Conservation (phyloP, 495 filamentous ascomycete genomes). For the Penicillium bialowiezense region DNA sequence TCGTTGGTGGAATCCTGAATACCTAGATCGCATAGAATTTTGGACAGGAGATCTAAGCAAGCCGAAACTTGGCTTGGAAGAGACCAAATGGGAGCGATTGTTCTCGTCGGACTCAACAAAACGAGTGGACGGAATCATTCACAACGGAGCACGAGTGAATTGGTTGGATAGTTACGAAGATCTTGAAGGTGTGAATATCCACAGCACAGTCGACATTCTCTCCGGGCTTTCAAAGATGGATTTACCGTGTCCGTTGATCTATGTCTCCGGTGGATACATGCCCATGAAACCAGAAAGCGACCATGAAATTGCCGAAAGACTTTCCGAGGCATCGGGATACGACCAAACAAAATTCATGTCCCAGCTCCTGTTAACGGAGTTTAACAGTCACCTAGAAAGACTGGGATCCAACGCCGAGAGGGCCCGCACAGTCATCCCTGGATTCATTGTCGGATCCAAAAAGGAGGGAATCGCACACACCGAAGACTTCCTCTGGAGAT, state of each 20-base stretch:
- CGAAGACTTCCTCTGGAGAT: no score
- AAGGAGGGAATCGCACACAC: no score
- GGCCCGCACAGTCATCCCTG: no score
- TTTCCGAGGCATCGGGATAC: slow-evolving; percentile 22
- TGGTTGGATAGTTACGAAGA: slow-evolving; percentile 19
- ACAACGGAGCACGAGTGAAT: slow-evolving; percentile 32
- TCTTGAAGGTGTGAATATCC: slow-evolving; percentile 24
- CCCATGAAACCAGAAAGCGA: slow-evolving; percentile 3
- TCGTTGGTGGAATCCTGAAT: slow-evolving; percentile 27
- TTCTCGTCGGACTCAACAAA: slow-evolving; percentile 8
- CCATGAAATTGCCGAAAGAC: slow-evolving; percentile 5
- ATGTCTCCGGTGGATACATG: slow-evolving; percentile 27
- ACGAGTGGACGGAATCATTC: slow-evolving; percentile 23
- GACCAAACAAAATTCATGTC: slow-evolving; percentile 31
- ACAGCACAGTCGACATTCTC: slow-evolving; percentile 23
- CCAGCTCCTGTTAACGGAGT: no score
- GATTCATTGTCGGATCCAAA: no score
- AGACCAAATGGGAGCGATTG: slow-evolving; percentile 16
- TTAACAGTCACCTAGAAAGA: no score
- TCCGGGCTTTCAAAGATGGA: slow-evolving; percentile 1
- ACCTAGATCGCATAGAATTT: slow-evolving; percentile 13
- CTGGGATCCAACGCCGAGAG: no score
- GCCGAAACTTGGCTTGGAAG: slow-evolving; percentile 21
- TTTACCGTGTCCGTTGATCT: slow-evolving; percentile 11
- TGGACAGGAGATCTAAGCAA: slow-evolving; percentile 30